These are phyloP conservation scores for Wickerhamomyces xylosicus DNA, from an alignment of 805 yeast genomes.

Conservation along the genomic window DNA sequence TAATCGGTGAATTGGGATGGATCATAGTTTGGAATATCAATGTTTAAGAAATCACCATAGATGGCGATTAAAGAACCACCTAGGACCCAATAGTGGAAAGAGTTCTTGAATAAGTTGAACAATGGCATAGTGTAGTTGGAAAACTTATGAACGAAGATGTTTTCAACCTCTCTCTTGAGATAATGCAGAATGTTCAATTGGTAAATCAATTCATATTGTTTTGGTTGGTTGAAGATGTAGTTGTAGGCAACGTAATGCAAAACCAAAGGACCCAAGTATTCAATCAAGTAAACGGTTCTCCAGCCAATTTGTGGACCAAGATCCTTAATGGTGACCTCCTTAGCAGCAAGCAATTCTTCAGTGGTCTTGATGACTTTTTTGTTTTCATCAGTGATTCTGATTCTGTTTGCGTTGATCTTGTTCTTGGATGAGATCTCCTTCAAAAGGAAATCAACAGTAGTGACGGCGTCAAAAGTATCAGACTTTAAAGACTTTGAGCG, in stretches of 20 bases:
- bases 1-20: constrained; percentile 26
- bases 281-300: constrained; percentile 82
- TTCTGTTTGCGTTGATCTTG: constrained; percentile 35
- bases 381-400: constrained; percentile 35
- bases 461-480: constrained; percentile 23
- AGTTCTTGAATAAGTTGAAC: constrained; percentile 78
- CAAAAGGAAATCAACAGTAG: constrained; percentile 30
- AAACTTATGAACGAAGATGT: constrained; percentile 74
- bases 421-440: constrained; percentile 34
- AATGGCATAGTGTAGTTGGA: constrained; percentile 90
- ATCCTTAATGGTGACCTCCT: constrained; percentile 61
- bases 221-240: constrained; percentile 18
- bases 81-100: constrained; percentile 86
- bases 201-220: constrained; percentile 22
- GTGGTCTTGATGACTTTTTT: constrained; percentile 10
- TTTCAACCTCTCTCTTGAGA: constrained; percentile 81
- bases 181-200: constrained; percentile 62
- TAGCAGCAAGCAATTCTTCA: constrained; percentile 9
- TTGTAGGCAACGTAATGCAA: constrained; percentile 65
- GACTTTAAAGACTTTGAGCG: constrained; percentile 50
- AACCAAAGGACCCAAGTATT: constrained; percentile 82
- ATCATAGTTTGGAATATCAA: constrained; percentile 50
- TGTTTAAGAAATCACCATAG: constrained; percentile 48
- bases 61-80: constrained; percentile 50
- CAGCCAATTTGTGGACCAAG: constrained; percentile 90